Evolutionary conservation across 164 flowering plant genomes (phyloP).

Genomic region (Annona cherimola): DNA sequence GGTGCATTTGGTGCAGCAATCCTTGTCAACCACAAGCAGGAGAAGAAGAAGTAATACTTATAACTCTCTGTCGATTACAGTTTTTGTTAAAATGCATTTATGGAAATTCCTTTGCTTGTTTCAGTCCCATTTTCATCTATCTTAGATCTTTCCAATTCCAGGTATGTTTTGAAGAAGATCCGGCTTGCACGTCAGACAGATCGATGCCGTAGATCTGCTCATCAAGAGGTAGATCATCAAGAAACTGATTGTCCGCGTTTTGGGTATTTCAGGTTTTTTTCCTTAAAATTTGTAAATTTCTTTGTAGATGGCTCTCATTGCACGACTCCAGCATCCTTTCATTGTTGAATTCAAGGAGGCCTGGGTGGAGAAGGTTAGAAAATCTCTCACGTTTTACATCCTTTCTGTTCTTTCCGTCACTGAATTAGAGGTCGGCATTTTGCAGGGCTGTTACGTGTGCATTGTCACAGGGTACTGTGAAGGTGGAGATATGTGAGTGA

Average conservation of each 20-base stretch:
- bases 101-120: slow-evolving; percentile 3
- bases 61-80: background rate
- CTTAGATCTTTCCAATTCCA: slow-evolving; percentile 20
- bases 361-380: slow-evolving; percentile 93
- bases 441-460: slow-evolving; percentile 98
- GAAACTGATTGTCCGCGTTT: background rate
- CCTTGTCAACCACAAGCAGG: slow-evolving; percentile 79
- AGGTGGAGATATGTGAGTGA: slow-evolving; percentile 98
- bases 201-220: slow-evolving; percentile 92
- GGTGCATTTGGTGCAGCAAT: slow-evolving; percentile 99
- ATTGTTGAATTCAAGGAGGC: slow-evolving; percentile 97
- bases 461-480: slow-evolving; percentile 98
- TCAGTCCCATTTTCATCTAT: background rate
- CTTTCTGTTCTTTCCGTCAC: background rate
- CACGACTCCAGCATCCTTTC: slow-evolving; percentile 86
- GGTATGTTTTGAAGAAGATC: slow-evolving; percentile 93
- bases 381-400: background rate
- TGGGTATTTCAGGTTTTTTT: background rate
- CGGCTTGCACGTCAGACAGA: slow-evolving; percentile 94
- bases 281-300: slow-evolving; percentile 11
- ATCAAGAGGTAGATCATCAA: slow-evolving; percentile 69
- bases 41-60: slow-evolving; percentile 67
- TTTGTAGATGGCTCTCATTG: slow-evolving; percentile 89
- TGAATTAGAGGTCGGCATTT: slow-evolving; percentile 6
- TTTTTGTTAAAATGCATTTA: background rate